Evolutionary conservation across 768 basidiomycete genomes (phyloP).

Genomic region (Pleurotus sapidus): DNA sequence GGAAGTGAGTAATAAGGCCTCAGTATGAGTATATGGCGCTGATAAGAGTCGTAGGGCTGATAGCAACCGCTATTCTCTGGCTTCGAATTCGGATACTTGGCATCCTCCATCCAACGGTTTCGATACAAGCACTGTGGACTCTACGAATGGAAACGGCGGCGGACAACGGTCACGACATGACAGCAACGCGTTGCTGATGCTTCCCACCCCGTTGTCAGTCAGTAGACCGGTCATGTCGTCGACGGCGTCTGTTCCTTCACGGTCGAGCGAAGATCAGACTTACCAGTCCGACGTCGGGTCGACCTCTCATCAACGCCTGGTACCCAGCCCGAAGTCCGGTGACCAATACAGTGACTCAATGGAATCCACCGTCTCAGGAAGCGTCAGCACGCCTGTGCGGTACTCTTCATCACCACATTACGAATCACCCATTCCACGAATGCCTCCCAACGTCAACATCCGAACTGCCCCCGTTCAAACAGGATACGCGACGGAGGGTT

Average conservation of each 20-base stretch:
- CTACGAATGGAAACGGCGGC: constrained; percentile 34
- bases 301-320: constrained; percentile 37
- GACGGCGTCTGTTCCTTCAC: constrained; percentile 39
- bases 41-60: constrained; percentile 22
- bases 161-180: constrained; percentile 61
- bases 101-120: constrained; percentile 47
- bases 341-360: constrained; percentile 37
- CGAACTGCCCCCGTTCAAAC: constrained; percentile 21
- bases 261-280: constrained; percentile 45
- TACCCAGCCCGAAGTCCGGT: constrained; percentile 37
- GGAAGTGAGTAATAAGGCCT: constrained; percentile 55
- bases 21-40: neutral
- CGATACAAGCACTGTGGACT: constrained; percentile 65
- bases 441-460: constrained; percentile 1
- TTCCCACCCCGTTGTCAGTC: constrained; percentile 71
- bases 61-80: constrained; percentile 68
- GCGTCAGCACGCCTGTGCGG: constrained; percentile 16
- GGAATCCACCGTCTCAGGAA: constrained; percentile 28
- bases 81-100: constrained; percentile 76
- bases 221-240: constrained; percentile 49
- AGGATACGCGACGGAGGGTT: constrained; percentile 41
- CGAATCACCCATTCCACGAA: constrained; percentile 8
- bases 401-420: constrained; percentile 3
- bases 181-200: constrained; percentile 67
- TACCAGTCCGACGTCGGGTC: constrained; percentile 39